Percentiles rank a stretch among this genome's conserved stretches.
Conservation (phyloP, 345 rosid genomes). For the Brassica incana region DNA sequence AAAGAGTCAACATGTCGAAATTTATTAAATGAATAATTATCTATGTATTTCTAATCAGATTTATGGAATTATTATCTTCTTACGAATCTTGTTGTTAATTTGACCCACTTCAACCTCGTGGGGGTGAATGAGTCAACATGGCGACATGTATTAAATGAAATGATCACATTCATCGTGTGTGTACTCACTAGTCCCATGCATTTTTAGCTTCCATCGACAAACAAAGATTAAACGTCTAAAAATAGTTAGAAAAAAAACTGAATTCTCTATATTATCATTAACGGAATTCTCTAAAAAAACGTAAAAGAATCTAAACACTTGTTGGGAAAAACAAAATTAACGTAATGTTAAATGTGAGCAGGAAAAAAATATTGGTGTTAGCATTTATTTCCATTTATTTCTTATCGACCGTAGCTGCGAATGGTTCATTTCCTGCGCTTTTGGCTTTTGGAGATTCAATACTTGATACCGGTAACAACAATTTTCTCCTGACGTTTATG, state of each 20-base stretch:
- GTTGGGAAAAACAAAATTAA: background rate
- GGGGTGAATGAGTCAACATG: too few species aligned
- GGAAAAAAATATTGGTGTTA: conserved; percentile 10
- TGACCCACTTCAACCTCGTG: too few species aligned
- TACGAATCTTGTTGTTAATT: too few species aligned
- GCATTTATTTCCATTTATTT: conserved; percentile 17
- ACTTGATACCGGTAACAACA: conserved; percentile 73
- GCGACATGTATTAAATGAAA: too few species aligned
- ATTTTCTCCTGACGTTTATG: conserved; percentile 37
- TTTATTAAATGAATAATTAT: too few species aligned
- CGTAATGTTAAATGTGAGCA: conserved; percentile 10
- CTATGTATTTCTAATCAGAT: too few species aligned
- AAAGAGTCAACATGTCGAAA: too few species aligned
- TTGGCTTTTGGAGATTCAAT: conserved; percentile 68
- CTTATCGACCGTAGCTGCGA: conserved; percentile 4
- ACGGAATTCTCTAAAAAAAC: background rate
- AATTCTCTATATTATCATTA: background rate
- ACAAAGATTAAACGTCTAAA: conserved; percentile 34
- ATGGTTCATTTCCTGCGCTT: conserved; percentile 45
- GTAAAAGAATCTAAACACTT: background rate
- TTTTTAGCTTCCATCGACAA: conserved; percentile 26
- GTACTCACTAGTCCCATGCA: conserved; percentile 19
- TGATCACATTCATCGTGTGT: background rate
- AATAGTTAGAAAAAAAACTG: background rate
- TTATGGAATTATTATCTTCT: too few species aligned